Percentiles rank a stretch among this genome's conserved stretches.
Evolutionary conservation across 2,329 filamentous ascomycete species (phyloP).

Genomic region (Botrytis medusae): DNA sequence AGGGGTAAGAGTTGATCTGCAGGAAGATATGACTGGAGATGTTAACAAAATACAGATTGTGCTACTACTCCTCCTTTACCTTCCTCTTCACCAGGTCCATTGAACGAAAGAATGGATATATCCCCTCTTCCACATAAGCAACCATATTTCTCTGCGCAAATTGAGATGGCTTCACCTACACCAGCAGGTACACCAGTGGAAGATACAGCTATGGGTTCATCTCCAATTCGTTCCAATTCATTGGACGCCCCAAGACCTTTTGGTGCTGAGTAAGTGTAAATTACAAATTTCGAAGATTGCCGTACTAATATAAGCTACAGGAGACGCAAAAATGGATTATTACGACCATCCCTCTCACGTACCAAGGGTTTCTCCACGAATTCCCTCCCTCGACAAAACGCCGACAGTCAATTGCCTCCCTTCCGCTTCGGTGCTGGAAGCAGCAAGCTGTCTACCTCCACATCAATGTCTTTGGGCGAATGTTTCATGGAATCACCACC

Average conservation of each 20-base stretch:
- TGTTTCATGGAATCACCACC: constrained; percentile 78
- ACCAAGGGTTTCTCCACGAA: constrained; percentile 74
- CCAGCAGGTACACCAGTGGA: constrained; percentile 51
- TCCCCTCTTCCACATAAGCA: constrained; percentile 89
- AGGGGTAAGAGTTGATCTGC: constrained; percentile 49
- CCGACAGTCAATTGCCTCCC: constrained; percentile 65
- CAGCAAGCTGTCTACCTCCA: constrained; percentile 50
- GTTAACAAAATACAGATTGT: constrained; percentile 55
- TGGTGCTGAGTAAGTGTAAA: constrained; percentile 52
- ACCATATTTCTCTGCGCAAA: constrained; percentile 58
- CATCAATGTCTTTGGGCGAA: constrained; percentile 71
- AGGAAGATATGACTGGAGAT: constrained; percentile 40
- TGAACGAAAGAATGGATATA: constrained; percentile 84
- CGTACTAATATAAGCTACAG: constrained; percentile 44
- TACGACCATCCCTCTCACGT: constrained; percentile 72
- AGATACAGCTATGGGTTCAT: constrained; percentile 56
- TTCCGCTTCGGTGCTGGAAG: constrained; percentile 69
- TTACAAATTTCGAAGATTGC: constrained; percentile 28
- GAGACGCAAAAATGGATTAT: constrained; percentile 65
- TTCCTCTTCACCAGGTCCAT: constrained; percentile 75
- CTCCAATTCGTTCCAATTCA: constrained; percentile 50
- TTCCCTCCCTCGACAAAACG: constrained; percentile 58
- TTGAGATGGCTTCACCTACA: constrained; percentile 71
- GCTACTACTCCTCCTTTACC: constrained; percentile 82
- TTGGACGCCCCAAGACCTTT: constrained; percentile 51